A percentile compares a stretch with the other conserved stretches of the same genome.
phyloP scores from a whole-genome alignment of 805 yeast species.

The Candida oleophila region DNA sequence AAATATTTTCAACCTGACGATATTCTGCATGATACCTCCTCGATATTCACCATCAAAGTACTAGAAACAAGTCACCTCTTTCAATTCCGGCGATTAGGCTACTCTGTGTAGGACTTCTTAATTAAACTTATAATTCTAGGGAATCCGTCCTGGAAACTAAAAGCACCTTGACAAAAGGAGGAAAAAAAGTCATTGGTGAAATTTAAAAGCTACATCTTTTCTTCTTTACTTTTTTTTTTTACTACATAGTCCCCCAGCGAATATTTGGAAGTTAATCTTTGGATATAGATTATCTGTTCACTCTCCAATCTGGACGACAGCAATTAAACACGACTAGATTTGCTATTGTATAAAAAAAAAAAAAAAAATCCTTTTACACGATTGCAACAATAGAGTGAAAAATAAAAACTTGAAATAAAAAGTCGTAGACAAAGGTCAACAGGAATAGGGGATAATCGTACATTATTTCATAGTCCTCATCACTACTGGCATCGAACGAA shows the following conservation, averaged over 20 bases:
- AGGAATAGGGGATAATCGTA: too few relatives aligned
- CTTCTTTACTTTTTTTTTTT: too few relatives aligned
- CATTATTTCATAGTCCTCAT: too few relatives aligned
- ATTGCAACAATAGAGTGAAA: neutral
- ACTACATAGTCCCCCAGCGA: too few relatives aligned
- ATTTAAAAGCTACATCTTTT: too few relatives aligned
- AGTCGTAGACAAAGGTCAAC: too few relatives aligned
- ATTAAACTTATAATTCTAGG: neutral
- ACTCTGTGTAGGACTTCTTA: neutral
- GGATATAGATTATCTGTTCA: too few relatives aligned
- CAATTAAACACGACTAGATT: too few relatives aligned
- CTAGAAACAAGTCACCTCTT: neutral
- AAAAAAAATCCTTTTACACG: neutral
- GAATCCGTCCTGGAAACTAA: neutral
- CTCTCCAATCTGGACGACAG: too few relatives aligned
- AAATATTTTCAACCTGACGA: conserved; percentile 1
- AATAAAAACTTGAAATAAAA: too few relatives aligned
- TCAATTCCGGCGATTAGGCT: neutral
- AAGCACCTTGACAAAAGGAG: neutral
- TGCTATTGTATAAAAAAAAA: neutral
- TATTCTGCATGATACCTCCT: conserved; percentile 3
- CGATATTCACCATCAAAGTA: neutral
- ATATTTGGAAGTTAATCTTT: too few relatives aligned
- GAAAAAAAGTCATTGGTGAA: neutral
- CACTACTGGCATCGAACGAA: too few relatives aligned